These are phyloP conservation scores for Exophiala xenobiotica DNA, from an alignment of 2,329 filamentous ascomycete species.

Conservation along the genomic window DNA sequence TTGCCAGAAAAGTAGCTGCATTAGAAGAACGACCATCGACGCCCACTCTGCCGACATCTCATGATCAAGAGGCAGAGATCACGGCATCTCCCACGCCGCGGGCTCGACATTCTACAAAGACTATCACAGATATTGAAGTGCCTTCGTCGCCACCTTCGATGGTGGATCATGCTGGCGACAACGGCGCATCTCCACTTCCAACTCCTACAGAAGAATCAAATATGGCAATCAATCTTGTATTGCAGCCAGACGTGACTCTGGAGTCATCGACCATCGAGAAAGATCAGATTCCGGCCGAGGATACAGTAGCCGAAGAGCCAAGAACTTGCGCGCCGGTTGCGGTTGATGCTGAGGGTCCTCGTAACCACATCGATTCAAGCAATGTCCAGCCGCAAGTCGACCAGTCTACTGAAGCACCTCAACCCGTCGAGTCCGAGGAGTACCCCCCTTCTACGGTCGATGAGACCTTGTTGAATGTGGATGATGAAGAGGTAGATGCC, in stretches of 20 bases:
- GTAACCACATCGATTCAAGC: background rate
- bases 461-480: background rate
- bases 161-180: constrained; percentile 12
- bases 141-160: constrained; percentile 32
- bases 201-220: constrained; percentile 10
- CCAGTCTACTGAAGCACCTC: background rate
- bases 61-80: constrained; percentile 22
- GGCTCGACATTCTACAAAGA: constrained; percentile 20
- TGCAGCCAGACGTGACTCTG: background rate
- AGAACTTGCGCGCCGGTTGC: background rate
- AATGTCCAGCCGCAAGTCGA: background rate
- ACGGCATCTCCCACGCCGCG: constrained; percentile 30
- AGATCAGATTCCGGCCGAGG: background rate
- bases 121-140: constrained; percentile 28
- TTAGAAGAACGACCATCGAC: constrained; percentile 24
- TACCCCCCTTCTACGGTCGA: constrained; percentile 4
- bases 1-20: constrained; percentile 23
- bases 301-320: background rate
- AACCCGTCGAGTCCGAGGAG: background rate
- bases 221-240: constrained; percentile 15
- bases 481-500: background rate
- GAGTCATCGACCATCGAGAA: background rate
- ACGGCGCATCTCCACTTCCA: constrained; percentile 23
- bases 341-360: background rate
- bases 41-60: constrained; percentile 24